Percentiles rank a stretch among this genome's conserved stretches.
Evolutionary conservation across 1,284 basidiomycete species (phyloP).

Genomic region (Trichosporon faecale): DNA sequence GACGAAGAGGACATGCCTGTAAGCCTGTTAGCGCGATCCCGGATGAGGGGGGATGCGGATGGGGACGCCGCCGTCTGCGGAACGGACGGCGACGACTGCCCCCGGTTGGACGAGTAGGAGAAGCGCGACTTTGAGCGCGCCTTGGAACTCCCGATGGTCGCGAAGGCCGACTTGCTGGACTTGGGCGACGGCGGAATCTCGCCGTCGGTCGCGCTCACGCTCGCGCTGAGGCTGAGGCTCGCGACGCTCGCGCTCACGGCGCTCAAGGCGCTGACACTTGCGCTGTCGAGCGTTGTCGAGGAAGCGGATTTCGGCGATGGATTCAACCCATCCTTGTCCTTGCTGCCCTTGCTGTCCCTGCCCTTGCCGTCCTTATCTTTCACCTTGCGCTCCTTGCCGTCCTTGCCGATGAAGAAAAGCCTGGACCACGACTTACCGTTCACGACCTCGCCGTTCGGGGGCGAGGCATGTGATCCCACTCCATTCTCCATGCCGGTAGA

Average conservation of each 20-base stretch:
- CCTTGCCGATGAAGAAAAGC: slow-evolving; percentile 10
- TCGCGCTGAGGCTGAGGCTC: background rate
- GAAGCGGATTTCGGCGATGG: slow-evolving; percentile 1
- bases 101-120: slow-evolving; percentile 6
- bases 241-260: background rate
- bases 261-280: slow-evolving; percentile 6
- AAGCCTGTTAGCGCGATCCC: slow-evolving; percentile 8
- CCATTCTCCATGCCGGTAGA: slow-evolving; percentile 10
- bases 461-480: slow-evolving; percentile 9
- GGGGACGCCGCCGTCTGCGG: background rate
- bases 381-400: slow-evolving; percentile 5
- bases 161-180: slow-evolving; percentile 4
- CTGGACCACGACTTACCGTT: slow-evolving; percentile 11
- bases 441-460: slow-evolving; percentile 8
- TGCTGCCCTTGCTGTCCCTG: background rate
- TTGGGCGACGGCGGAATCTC: background rate
- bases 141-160: background rate
- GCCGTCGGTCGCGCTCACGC: background rate
- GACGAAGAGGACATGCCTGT: slow-evolving; percentile 7
- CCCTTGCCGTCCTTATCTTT: background rate
- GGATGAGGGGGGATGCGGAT: slow-evolving; percentile 5
- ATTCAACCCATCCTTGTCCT: background rate
- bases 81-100: background rate
- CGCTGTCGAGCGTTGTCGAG: slow-evolving; percentile 7
- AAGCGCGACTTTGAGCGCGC: slow-evolving; percentile 5